Evolutionary conservation across 2,329 filamentous ascomycete genomes (phyloP).

Genomic region (Calycina herbarum): DNA sequence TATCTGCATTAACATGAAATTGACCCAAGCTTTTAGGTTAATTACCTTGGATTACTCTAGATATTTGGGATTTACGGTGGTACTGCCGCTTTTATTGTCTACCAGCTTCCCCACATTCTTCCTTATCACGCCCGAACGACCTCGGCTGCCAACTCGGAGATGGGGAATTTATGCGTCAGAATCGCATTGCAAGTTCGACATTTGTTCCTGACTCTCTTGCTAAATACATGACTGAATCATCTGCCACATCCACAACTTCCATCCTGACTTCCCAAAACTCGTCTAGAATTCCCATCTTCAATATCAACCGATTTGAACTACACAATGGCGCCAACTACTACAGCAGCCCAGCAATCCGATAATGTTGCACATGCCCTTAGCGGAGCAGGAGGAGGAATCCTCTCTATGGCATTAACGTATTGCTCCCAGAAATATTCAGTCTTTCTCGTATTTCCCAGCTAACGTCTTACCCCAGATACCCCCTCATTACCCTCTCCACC

Average conservation of each 20-base stretch:
- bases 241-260: not conserved
- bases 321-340: conserved; percentile 33
- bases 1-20: too few species aligned
- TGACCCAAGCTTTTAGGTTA: too few species aligned
- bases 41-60: too few species aligned
- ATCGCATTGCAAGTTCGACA: not conserved
- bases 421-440: conserved; percentile 18
- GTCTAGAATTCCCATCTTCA: not conserved
- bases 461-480: conserved; percentile 63
- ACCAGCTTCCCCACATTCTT: not conserved
- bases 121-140: not conserved
- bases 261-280: not conserved
- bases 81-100: too few species aligned
- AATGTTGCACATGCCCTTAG: conserved; percentile 95
- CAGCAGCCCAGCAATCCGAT: conserved; percentile 68
- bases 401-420: conserved; percentile 94
- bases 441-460: not conserved
- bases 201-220: not conserved
- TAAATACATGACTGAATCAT: not conserved
- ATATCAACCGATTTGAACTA: not conserved
- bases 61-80: too few species aligned
- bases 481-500: conserved; percentile 94
- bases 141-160: conserved; percentile 18
- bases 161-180: conserved; percentile 5
- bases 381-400: conserved; percentile 86